Percentiles rank a stretch among this genome's conserved stretches.
Conservation (phyloP, 805 yeast genomes). For the Yarrowia hollandica region DNA sequence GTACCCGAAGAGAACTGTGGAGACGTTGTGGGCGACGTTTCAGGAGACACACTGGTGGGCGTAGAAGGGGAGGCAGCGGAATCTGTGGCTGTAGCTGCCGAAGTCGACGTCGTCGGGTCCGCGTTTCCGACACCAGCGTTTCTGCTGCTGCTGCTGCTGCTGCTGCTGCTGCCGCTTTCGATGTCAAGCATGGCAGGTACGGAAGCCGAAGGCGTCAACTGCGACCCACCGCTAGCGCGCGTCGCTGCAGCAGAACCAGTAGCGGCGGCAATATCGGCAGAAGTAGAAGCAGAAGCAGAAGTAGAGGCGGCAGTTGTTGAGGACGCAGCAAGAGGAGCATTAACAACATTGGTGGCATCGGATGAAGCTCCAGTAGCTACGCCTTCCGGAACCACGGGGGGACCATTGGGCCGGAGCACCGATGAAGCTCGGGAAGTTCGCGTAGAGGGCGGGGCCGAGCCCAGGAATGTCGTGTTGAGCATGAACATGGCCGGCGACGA, state of each 20-base stretch:
- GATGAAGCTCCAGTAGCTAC: too few relatives aligned
- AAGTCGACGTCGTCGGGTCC: too few relatives aligned
- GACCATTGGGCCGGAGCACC: background rate
- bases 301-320: background rate
- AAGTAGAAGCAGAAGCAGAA: background rate
- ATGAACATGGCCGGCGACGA: constrained; percentile 28
- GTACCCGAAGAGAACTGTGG: constrained; percentile 18
- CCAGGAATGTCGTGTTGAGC: constrained; percentile 23
- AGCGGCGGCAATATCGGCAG: background rate
- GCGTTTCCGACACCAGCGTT: too few relatives aligned
- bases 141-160: background rate
- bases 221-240: background rate
- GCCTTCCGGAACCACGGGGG: background rate
- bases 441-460: constrained; percentile 17
- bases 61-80: background rate
- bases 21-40: constrained; percentile 7
- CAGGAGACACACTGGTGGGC: background rate
- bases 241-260: background rate
- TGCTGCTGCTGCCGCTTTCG: background rate
- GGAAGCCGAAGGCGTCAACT: constrained; percentile 13
- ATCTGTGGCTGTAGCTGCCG: too few relatives aligned
- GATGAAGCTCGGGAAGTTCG: constrained; percentile 10
- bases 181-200: constrained; percentile 11
- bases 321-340: too few relatives aligned
- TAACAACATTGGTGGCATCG: too few relatives aligned